phyloP scores from a whole-genome alignment of 495 filamentous ascomycete genomes.

The Aspergillus affinis region DNA sequence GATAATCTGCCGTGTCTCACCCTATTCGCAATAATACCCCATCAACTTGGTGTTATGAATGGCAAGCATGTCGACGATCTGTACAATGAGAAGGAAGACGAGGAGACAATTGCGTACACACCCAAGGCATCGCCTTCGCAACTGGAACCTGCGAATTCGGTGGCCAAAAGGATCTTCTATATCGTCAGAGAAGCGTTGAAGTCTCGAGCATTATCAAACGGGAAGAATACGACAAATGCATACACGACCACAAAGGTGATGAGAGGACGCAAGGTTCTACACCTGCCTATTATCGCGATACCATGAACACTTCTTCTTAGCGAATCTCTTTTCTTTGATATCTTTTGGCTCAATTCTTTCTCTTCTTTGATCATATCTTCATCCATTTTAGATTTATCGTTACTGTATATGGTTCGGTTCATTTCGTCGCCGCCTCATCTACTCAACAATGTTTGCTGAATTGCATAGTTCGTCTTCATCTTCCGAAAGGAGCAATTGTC shows the following conservation, averaged over 20 bases:
- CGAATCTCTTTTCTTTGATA: background rate
- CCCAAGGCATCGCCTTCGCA: constrained; percentile 2
- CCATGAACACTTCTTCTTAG: constrained; percentile 14
- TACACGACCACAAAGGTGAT: constrained; percentile 4
- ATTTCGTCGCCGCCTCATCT: too few species aligned
- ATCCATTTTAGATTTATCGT: background rate
- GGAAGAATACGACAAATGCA: constrained; percentile 16
- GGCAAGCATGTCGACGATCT: constrained; percentile 15
- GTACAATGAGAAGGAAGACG: constrained; percentile 14
- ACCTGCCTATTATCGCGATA: constrained; percentile 31
- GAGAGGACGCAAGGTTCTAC: constrained; percentile 23
- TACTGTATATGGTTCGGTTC: background rate
- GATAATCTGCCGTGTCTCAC: constrained; percentile 16
- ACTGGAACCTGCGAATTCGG: constrained; percentile 21
- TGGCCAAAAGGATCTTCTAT: constrained; percentile 27
- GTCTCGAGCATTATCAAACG: constrained; percentile 24
- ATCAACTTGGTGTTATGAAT: constrained; percentile 10
- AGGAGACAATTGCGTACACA: background rate
- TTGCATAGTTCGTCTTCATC: background rate
- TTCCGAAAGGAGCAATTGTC: background rate
- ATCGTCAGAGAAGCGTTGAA: constrained; percentile 31
- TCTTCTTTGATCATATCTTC: background rate
- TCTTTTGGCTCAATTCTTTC: background rate
- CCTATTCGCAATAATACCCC: constrained; percentile 21
- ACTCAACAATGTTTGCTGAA: too few species aligned